Evolutionary conservation across 176 grass and related monocot genomes (phyloP).

Genomic region (Alloteropsis semialata): DNA sequence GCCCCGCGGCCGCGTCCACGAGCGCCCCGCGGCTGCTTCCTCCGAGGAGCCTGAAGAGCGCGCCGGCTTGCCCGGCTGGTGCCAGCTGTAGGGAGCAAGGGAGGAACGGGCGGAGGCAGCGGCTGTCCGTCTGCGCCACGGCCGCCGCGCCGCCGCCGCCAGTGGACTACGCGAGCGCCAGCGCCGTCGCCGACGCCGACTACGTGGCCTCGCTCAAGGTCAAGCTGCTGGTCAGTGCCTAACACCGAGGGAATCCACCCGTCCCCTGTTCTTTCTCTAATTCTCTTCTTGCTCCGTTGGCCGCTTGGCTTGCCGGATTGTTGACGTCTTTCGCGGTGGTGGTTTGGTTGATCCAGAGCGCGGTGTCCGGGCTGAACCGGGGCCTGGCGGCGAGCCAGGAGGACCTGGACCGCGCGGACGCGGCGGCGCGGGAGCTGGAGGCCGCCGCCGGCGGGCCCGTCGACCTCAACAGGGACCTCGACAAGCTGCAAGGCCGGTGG

Average conservation of each 20-base stretch:
- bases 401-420: constrained; percentile 70
- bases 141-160: constrained; percentile 37
- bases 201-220: constrained; percentile 48
- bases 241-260: not conserved
- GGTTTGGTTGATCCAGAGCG: too few relatives aligned
- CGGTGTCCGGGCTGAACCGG: constrained; percentile 81
- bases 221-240: constrained; percentile 50
- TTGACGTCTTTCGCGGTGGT: too few relatives aligned
- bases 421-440: constrained; percentile 68
- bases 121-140: constrained; percentile 28
- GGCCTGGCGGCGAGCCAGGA: constrained; percentile 78
- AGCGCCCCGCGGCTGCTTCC: constrained; percentile 3
- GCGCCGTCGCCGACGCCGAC: not conserved
- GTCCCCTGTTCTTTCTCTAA: not conserved
- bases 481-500: constrained; percentile 90
- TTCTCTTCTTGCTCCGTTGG: not conserved
- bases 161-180: not conserved
- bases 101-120: not conserved
- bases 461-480: constrained; percentile 54
- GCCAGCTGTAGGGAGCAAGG: not conserved
- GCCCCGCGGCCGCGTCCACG: not conserved
- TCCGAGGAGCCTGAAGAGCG: not conserved
- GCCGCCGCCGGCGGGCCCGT: constrained; percentile 30
- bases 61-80: not conserved
- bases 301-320: not conserved